These are phyloP conservation scores for Hygrocybe punicea DNA, from an alignment of 768 basidiomycete species.

Conservation along the genomic window DNA sequence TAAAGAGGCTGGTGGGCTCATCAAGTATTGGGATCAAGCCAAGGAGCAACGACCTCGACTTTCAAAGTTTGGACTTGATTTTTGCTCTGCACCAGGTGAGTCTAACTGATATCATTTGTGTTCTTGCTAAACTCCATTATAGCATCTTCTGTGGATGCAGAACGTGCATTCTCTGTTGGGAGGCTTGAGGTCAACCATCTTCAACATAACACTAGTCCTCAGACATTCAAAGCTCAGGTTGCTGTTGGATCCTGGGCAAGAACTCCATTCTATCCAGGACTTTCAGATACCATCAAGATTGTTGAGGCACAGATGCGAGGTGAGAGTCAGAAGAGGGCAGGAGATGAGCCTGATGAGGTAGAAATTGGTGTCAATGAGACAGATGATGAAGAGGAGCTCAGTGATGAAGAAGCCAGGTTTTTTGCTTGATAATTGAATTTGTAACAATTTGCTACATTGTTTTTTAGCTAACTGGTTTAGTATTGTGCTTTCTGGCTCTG, in stretches of 20 bases:
- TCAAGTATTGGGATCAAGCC: neutral
- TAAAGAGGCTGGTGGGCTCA: neutral
- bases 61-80: neutral
- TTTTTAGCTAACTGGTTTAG: too few relatives aligned
- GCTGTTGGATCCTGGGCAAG: constrained; percentile 30
- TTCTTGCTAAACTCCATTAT: neutral
- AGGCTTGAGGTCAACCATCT: constrained; percentile 30
- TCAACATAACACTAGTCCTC: constrained; percentile 33
- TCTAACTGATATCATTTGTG: neutral
- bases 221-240: constrained; percentile 34
- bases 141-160: constrained; percentile 34
- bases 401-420: too few relatives aligned
- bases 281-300: constrained; percentile 20
- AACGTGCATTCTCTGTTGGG: constrained; percentile 35
- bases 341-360: too few relatives aligned
- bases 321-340: too few relatives aligned
- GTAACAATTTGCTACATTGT: too few relatives aligned
- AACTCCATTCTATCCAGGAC: constrained; percentile 13
- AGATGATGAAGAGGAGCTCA: too few relatives aligned
- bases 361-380: too few relatives aligned
- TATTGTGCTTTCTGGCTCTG: too few relatives aligned
- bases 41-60: neutral
- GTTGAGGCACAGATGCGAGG: constrained; percentile 3
- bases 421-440: too few relatives aligned
- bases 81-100: neutral